phyloP scores from a whole-genome alignment of 257 asterid species.

The Paraleonurus japonicus region DNA sequence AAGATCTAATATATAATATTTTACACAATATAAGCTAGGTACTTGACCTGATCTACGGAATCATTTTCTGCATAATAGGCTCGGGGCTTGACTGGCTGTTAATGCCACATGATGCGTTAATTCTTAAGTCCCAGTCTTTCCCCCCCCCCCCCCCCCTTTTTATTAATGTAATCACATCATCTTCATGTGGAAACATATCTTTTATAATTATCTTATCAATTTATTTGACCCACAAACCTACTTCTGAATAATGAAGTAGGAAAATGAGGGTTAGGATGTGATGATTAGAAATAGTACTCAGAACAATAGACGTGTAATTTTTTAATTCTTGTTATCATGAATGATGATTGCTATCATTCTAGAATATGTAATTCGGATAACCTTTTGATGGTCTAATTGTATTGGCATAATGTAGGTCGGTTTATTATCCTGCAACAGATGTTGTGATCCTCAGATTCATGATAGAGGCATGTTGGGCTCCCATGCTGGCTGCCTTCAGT shows the following conservation, averaged over 20 bases:
- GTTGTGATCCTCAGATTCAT: slow-evolving; percentile 91
- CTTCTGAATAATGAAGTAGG: slow-evolving; percentile 19
- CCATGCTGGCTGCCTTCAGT: slow-evolving; percentile 99
- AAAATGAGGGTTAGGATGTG: slow-evolving; percentile 4
- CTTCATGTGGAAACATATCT: slow-evolving; percentile 6
- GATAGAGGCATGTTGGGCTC: slow-evolving; percentile 99
- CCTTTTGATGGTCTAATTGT: slow-evolving; percentile 32
- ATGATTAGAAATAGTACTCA: slow-evolving; percentile 19
- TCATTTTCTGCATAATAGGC: slow-evolving; percentile 9
- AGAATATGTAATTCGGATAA: slow-evolving; percentile 3
- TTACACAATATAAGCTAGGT: slow-evolving; percentile 14
- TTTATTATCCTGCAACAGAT: slow-evolving; percentile 95
- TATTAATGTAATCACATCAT: not conserved
- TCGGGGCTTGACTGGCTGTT: slow-evolving; percentile 21
- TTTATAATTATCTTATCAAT: slow-evolving; percentile 4
- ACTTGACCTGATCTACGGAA: not conserved
- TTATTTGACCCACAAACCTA: slow-evolving; percentile 6
- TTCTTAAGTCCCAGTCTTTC: not conserved
- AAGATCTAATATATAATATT: slow-evolving; percentile 42
- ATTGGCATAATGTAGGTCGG: slow-evolving; percentile 68
- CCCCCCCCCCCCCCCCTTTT: not conserved
- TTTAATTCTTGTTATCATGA: slow-evolving; percentile 15
- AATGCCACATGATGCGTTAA: slow-evolving; percentile 2
- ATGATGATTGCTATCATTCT: slow-evolving; percentile 16
- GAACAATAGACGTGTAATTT: not conserved